A percentile compares a stretch with the other conserved stretches of the same genome.
phyloP scores from a whole-genome alignment of 163 green algal genomes.

The Chlorella variabilis region DNA sequence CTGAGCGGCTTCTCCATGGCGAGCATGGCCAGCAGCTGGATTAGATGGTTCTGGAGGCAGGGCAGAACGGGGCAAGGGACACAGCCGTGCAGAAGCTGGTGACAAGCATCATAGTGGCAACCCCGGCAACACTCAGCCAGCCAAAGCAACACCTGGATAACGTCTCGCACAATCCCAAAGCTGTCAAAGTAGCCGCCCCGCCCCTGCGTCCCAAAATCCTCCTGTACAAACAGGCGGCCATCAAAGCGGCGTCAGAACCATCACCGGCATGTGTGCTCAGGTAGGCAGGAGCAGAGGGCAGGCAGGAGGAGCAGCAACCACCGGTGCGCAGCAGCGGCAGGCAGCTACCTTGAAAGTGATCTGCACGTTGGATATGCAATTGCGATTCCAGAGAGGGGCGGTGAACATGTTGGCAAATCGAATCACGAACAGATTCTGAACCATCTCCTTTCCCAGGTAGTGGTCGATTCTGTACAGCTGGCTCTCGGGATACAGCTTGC shows the following conservation, averaged over 20 bases:
- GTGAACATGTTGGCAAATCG: constrained; percentile 96
- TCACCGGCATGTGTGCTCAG: no score
- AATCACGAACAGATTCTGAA: constrained; percentile 94
- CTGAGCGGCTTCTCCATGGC: constrained; percentile 95
- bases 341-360: constrained; percentile 76
- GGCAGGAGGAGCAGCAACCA: no score
- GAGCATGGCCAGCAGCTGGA: constrained; percentile 91
- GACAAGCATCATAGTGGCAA: no score
- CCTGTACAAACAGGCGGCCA: constrained; percentile 29
- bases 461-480: constrained; percentile 98
- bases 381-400: constrained; percentile 85
- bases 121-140: neutral
- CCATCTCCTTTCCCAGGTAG: constrained; percentile 85
- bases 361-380: constrained; percentile 87
- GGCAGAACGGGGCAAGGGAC: neutral
- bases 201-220: constrained; percentile 93
- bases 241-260: neutral
- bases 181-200: constrained; percentile 97
- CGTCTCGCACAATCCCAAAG: constrained; percentile 96
- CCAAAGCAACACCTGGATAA: constrained; percentile 95
- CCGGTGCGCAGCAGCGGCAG: no score
- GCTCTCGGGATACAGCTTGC: constrained; percentile 86
- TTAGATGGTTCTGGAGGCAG: constrained; percentile 85
- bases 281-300: no score
- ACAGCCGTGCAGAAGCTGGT: no score